phyloP scores from a whole-genome alignment of 1,284 basidiomycete species.

The Neonothopanus nambi region DNA sequence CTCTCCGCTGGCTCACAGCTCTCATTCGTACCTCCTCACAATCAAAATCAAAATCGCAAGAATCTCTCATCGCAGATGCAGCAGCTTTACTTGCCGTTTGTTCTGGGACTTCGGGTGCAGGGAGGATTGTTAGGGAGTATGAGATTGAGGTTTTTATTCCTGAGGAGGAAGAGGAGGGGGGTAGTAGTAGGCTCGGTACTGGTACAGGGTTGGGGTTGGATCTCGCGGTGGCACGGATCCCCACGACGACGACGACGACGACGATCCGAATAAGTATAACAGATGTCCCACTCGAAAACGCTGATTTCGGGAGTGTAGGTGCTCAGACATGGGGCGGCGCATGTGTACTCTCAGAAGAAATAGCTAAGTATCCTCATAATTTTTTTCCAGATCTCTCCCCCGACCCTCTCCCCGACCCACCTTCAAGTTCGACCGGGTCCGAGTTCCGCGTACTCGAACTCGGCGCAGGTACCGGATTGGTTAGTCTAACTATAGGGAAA shows the following conservation, averaged over 20 bases:
- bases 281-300: slow-evolving; percentile 11
- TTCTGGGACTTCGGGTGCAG: slow-evolving; percentile 59
- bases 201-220: no score
- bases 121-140: slow-evolving; percentile 39
- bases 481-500: slow-evolving; percentile 68
- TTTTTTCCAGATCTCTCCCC: slow-evolving; percentile 45
- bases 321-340: slow-evolving; percentile 92
- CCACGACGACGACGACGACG: neutral
- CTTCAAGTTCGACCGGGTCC: no score
- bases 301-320: slow-evolving; percentile 72
- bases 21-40: slow-evolving; percentile 39
- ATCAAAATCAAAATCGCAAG: slow-evolving; percentile 8
- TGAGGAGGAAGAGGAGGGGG: no score
- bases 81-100: slow-evolving; percentile 66
- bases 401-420: no score
- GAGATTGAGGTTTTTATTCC: no score
- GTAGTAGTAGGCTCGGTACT: no score
- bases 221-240: no score
- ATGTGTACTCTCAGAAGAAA: slow-evolving; percentile 79
- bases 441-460: slow-evolving; percentile 72
- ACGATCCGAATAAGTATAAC: slow-evolving; percentile 1
- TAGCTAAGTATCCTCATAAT: slow-evolving; percentile 56
- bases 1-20: slow-evolving; percentile 70
- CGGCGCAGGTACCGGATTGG: slow-evolving; percentile 86
- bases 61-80: slow-evolving; percentile 47